A percentile compares a stretch with the other conserved stretches of the same genome.
phyloP scores from a whole-genome alignment of 164 flowering plant genomes.

The Akebia trifoliata region DNA sequence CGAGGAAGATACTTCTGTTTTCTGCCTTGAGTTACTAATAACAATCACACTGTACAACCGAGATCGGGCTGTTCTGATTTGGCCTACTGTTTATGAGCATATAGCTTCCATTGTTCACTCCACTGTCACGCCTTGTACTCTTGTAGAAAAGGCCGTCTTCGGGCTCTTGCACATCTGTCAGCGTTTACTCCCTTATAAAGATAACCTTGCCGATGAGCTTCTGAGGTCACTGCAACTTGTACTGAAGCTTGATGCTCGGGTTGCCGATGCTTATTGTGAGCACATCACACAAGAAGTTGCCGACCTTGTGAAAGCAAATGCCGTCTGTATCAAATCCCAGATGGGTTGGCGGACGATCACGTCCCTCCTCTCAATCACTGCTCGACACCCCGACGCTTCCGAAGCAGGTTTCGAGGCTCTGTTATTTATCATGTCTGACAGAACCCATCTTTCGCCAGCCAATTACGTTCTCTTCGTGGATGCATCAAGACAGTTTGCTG shows the following conservation, averaged over 20 bases:
- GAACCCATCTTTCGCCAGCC: conserved; percentile 29
- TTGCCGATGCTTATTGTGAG: conserved; percentile 45
- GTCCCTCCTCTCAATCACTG: conserved; percentile 35
- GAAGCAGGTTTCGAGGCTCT: conserved; percentile 39
- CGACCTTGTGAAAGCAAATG: conserved; percentile 36
- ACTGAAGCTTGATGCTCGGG: conserved; percentile 37
- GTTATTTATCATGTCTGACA: conserved; percentile 27
- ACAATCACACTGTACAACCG: conserved; percentile 35
- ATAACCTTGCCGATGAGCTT: conserved; percentile 36
- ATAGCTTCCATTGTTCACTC: conserved; percentile 33
- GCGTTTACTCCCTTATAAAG: conserved; percentile 36
- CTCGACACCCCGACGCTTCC: conserved; percentile 40
- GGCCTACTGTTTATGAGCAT: conserved; percentile 37
- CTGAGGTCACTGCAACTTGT: conserved; percentile 31
- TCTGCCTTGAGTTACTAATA: conserved; percentile 37
- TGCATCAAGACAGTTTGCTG: conserved; percentile 35
- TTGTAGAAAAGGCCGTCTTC: conserved; percentile 39
- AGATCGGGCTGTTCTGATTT: conserved; percentile 31
- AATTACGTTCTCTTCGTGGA: conserved; percentile 35
- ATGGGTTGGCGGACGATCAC: conserved; percentile 37
- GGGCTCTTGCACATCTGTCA: conserved; percentile 36
- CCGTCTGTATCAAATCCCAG: conserved; percentile 29
- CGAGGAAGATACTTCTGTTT: conserved; percentile 36
- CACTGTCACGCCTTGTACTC: conserved; percentile 30
- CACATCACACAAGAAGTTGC: conserved; percentile 34